Evolutionary conservation across 2,329 filamentous ascomycete species (phyloP).

Genomic region (Tolypocladium endophyticum): DNA sequence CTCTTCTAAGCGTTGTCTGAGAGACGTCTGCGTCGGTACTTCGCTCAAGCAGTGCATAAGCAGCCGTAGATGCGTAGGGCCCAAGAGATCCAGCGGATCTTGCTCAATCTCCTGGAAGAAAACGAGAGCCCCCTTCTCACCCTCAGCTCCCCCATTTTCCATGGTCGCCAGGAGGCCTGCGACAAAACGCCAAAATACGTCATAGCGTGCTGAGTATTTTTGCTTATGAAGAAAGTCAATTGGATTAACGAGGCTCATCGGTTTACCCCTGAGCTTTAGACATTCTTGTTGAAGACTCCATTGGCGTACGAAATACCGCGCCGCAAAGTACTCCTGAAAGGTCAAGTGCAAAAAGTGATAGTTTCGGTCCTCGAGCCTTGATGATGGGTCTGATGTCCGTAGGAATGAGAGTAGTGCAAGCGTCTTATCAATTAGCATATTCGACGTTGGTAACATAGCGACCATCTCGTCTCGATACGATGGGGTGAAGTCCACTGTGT

Average conservation of each 20-base stretch:
- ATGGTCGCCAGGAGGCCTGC: no score
- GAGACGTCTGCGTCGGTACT: neutral
- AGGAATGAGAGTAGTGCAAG: constrained; percentile 23
- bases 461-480: constrained; percentile 10
- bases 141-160: no score
- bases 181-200: constrained; percentile 31
- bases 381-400: constrained; percentile 18
- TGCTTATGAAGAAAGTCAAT: constrained; percentile 17
- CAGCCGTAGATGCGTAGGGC: neutral
- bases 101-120: neutral
- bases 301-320: constrained; percentile 24
- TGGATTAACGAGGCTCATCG: constrained; percentile 6
- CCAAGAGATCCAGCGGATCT: neutral
- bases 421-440: constrained; percentile 6
- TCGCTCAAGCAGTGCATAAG: constrained; percentile 1
- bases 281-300: no score
- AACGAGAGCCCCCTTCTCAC: no score
- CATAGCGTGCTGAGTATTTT: constrained; percentile 27
- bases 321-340: constrained; percentile 31
- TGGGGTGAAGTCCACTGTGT: constrained; percentile 20
- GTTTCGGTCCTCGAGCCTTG: constrained; percentile 5
- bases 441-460: constrained; percentile 2
- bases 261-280: no score
- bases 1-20: neutral
- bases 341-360: constrained; percentile 33